Conservation (phyloP, 371 early-diverging fungal species). For the Paraphysoderma sedebokerense region DNA sequence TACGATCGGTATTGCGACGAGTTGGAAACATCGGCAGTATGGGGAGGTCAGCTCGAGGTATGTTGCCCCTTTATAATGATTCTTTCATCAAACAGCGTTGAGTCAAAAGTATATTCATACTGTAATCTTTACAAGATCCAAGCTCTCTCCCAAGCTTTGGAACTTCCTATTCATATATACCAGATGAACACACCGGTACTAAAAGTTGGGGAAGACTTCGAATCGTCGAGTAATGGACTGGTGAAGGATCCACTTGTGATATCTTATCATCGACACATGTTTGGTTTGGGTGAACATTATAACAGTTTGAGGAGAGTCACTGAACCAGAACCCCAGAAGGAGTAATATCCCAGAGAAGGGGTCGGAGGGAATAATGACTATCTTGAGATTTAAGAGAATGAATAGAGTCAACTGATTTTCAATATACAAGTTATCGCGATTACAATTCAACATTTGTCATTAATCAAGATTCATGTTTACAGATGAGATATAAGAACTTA, state of each 20-base stretch:
- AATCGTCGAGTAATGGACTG: conserved; percentile 35
- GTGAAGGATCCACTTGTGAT: conserved; percentile 18
- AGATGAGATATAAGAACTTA: too few relatives aligned
- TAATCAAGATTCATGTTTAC: too few relatives aligned
- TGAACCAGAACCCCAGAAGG: too few relatives aligned
- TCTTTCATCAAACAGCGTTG: neutral
- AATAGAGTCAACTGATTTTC: too few relatives aligned
- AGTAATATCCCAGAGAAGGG: too few relatives aligned
- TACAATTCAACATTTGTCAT: too few relatives aligned
- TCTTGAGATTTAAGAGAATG: too few relatives aligned
- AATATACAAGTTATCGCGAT: too few relatives aligned
- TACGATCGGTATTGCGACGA: conserved; percentile 57
- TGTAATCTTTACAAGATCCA: conserved; percentile 30
- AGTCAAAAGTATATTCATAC: neutral
- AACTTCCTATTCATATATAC: conserved; percentile 51
- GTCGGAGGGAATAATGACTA: too few relatives aligned
- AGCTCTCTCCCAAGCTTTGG: conserved; percentile 49
- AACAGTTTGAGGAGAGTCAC: too few relatives aligned
- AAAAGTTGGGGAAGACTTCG: conserved; percentile 57
- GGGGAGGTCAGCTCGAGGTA: conserved; percentile 94
- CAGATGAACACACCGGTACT: conserved; percentile 59
- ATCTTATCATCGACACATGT: conserved; percentile 75
- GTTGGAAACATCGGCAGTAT: conserved; percentile 59
- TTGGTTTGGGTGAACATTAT: conserved; percentile 89
- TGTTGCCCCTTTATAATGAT: neutral